Conservation (phyloP, 768 basidiomycete genomes). For the Boletus rex-veris region DNA sequence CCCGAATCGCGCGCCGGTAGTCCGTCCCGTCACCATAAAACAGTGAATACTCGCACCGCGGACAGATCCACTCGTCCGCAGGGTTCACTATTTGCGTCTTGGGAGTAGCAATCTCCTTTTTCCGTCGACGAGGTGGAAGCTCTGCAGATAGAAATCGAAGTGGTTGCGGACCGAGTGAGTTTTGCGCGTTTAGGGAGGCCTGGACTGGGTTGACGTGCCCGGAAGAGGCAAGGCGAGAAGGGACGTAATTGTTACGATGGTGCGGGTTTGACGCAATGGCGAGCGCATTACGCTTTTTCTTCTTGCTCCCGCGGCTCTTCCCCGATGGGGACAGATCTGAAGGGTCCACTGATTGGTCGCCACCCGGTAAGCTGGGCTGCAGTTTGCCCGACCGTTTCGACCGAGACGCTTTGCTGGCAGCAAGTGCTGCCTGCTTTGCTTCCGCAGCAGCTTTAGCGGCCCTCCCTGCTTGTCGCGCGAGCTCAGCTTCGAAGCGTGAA, state of each 20-base stretch:
- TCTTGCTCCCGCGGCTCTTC: conserved; percentile 50
- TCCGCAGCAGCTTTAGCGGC: conserved; percentile 46
- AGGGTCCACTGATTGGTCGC: conserved; percentile 37
- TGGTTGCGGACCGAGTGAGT: conserved; percentile 56
- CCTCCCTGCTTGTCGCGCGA: conserved; percentile 65
- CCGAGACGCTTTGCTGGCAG: conserved; percentile 33
- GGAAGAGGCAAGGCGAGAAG: conserved; percentile 68
- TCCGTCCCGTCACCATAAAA: conserved; percentile 82
- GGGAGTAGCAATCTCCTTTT: conserved; percentile 26
- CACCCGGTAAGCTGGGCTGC: conserved; percentile 31
- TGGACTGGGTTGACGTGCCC: conserved; percentile 39
- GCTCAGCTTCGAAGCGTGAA: conserved; percentile 68
- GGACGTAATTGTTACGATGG: conserved; percentile 91
- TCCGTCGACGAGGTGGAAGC: conserved; percentile 48
- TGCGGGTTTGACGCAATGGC: conserved; percentile 96
- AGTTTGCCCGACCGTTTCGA: conserved; percentile 39
- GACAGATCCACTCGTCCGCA: conserved; percentile 90
- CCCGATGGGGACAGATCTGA: conserved; percentile 35
- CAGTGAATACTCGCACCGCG: conserved; percentile 88
- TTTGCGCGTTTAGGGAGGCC: conserved; percentile 41
- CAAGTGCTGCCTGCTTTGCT: conserved; percentile 48
- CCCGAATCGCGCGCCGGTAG: conserved; percentile 63
- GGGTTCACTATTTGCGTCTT: conserved; percentile 47
- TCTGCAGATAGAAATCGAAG: conserved; percentile 67
- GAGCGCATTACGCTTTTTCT: conserved; percentile 90